Conservation (phyloP, 176 grass and related monocot genomes). For the Zoysia japonica region DNA sequence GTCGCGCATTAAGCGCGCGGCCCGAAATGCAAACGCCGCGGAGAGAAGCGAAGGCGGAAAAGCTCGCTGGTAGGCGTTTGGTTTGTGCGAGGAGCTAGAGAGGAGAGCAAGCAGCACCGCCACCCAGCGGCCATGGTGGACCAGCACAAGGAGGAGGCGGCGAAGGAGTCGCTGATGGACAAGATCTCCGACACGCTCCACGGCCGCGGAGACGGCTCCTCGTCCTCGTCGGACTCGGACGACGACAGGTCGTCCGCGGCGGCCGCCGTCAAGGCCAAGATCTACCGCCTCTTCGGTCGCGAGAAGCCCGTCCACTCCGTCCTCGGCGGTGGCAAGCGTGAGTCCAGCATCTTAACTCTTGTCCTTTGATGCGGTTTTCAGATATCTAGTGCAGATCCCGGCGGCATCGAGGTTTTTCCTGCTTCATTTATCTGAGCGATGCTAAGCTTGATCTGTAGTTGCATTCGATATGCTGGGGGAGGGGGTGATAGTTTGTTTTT, state of each 20-base stretch:
- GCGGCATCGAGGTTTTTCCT: not conserved
- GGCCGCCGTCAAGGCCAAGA: conserved; percentile 53
- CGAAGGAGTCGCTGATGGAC: conserved; percentile 57
- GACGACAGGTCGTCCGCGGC: conserved; percentile 37
- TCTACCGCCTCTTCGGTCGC: conserved; percentile 72
- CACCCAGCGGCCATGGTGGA: conserved; percentile 53
- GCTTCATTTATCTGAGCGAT: not conserved
- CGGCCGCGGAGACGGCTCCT: conserved; percentile 41
- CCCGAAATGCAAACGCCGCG: not conserved
- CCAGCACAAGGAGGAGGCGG: conserved; percentile 58
- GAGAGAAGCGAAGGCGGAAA: not conserved
- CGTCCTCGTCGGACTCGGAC: conserved; percentile 55
- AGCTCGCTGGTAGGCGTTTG: not conserved
- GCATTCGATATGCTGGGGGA: not conserved
- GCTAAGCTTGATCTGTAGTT: not conserved
- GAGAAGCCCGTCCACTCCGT: conserved; percentile 61
- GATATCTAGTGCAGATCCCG: conserved; percentile 25
- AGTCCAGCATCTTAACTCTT: not conserved
- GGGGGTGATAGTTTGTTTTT: too few relatives aligned
- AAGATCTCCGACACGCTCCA: conserved; percentile 65
- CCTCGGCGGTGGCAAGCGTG: conserved; percentile 67
- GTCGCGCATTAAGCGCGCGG: conserved; percentile 17
- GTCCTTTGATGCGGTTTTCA: not conserved
- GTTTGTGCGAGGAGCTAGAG: not conserved
- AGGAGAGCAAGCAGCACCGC: not conserved